Evolutionary conservation across 306 rosid genomes (phyloP), one percentile per base, ranked within the genome.

Genomic region (Abrus pulchellus): DNA sequence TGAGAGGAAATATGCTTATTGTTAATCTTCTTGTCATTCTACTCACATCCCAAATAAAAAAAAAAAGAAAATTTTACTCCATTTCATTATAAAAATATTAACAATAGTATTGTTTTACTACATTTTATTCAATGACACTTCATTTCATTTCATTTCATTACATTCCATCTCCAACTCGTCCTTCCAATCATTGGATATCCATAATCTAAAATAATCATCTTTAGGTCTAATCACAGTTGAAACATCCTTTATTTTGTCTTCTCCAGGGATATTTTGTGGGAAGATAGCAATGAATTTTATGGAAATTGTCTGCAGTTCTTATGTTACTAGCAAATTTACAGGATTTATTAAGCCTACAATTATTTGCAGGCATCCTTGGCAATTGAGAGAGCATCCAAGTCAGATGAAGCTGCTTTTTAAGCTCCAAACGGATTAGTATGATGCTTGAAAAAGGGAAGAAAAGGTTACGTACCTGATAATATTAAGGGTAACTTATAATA

Each of bases 341-440:
- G 36, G 9, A 9, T 49, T 20, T 49, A n/a, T 50, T 20, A 62
- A 13, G 36, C 28, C 38, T 62, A 5, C 32, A 7, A 54, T 54
- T 9, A 48, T 62, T 34, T 53, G 75, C 75, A 77, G 75, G 75
- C 75, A 66, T 52, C 67, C 9, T n/a, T 77, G 50, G 52, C 80
- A 62, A 66, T n/a, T 12, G 82, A 66, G 74, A 77, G 67, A 66
- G 20, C 55, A 47, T 62, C 29, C 0, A 30, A 53, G 59, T 9
- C 59, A 5, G 9, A 53, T 5, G 56, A 11, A n/a, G 7, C 3
- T 14, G 49, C 9, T 44, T 44, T 44, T 8, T 44, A 44, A 5
- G 49, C 49, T 44, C 3, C 20, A 20, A 20, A 44, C 49, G 11
- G 9, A 0, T 7, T 48, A 6, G 1, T 10, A 9, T 48, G 4